Base-by-base conservation (phyloP, 176 grass and related monocot species). In the Otatea glauca region DNA sequence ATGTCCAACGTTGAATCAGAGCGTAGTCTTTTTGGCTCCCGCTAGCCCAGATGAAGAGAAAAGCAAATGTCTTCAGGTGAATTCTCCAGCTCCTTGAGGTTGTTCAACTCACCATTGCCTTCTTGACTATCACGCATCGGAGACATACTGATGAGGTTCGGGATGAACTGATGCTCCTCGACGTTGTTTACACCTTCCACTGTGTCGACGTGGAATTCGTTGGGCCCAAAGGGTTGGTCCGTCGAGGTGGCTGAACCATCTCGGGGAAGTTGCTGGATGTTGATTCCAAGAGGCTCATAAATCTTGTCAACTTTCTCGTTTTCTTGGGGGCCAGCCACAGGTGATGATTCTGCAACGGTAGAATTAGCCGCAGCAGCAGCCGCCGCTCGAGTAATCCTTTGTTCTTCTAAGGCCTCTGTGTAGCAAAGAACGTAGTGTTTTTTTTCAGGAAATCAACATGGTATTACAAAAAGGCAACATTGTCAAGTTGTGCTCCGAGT, bases 131-230 rank as follows among this genome's bases (percentile, higher is more conserved):
- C 80, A 8, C 18, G 86, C 39, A 81, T 83, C 2, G 84, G 88
- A 11, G 89, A 89, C 87, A 92, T 91, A 59, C 89, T 72, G 53
- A 89, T 96, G 51, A 98, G 78, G 86, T 84, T 97, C 6, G 84
- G 85, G 62, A 97, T 92, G 73, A 97, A 97, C 71, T 91, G 95
- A 37, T 55, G 95, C 89, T 95, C 95, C 83, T 93, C 92, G 12
- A 98, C 87, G 27, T n/a, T n/a, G 77, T 88, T 92, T 21, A 67
- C 68, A 0, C 85, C 85, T 58, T 88, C 84, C 51, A 88, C 85
- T 2, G 68, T 90, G 72, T 94, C 84, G 17, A 90, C 81, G 4
- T 38, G 89, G 82, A 91, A 91, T 45, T 89, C 92, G 16, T 66
- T 80, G 35, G 81, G 75, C 10, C 76, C 75, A 7, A 84, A 83